phyloP scores from a whole-genome alignment of 2,329 filamentous ascomycete genomes.

The Nothophaeocryptopus gaeumannii region DNA sequence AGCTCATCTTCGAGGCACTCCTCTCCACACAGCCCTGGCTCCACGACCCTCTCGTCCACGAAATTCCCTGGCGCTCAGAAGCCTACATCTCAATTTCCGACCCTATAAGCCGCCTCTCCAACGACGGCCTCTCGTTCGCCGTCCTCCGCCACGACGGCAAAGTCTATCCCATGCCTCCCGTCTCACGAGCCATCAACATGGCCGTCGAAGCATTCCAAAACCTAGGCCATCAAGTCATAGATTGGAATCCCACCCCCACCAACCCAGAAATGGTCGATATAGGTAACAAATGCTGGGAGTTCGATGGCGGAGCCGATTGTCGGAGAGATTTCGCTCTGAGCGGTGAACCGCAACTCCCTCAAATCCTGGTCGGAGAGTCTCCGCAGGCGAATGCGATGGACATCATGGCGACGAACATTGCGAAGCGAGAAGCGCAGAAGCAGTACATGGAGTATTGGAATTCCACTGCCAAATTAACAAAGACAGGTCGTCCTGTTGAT shows the following conservation, averaged over 20 bases:
- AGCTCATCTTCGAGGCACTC: conserved; percentile 56
- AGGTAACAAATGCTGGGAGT: conserved; percentile 40
- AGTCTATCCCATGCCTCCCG: conserved; percentile 56
- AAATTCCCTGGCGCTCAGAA: conserved; percentile 63
- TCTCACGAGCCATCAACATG: conserved; percentile 53
- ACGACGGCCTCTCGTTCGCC: conserved; percentile 51
- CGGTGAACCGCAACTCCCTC: conserved; percentile 52
- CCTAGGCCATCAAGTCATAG: conserved; percentile 57
- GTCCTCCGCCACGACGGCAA: conserved; percentile 53
- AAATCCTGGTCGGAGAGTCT: conserved; percentile 41
- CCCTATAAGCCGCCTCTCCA: conserved; percentile 23
- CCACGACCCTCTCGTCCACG: conserved; percentile 62
- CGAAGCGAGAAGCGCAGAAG: conserved; percentile 55
- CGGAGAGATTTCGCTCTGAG: conserved; percentile 52
- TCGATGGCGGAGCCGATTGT: conserved; percentile 53
- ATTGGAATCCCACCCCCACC: conserved; percentile 55
- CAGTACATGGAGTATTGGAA: conserved; percentile 65
- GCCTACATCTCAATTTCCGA: conserved; percentile 39
- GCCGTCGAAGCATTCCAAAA: conserved; percentile 50
- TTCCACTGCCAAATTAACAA: conserved; percentile 50
- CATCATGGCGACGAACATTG: conserved; percentile 51
- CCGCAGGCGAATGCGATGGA: conserved; percentile 42
- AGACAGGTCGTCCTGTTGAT: conserved; percentile 51
- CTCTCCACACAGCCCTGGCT: conserved; percentile 63
- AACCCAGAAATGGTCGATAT: conserved; percentile 42